Evolutionary conservation across 2,329 filamentous ascomycete species (phyloP), one percentile per base, ranked within the genome.

Genomic region (Fusarium nematophilum): DNA sequence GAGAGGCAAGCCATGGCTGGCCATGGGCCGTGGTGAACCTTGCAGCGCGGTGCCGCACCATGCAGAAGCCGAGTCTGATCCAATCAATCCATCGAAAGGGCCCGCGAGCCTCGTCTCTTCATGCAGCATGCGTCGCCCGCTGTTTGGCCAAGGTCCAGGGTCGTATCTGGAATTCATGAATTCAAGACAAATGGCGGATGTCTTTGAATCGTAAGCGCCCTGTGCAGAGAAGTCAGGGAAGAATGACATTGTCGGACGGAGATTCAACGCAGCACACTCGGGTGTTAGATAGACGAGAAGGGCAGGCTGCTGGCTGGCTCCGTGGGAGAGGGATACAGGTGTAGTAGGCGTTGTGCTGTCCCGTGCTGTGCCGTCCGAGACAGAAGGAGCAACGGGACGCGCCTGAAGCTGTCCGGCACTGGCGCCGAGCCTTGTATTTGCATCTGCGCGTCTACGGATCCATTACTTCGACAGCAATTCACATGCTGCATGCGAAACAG

Each of bases 61-160:
- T 66, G 64, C 65, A 65, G 52, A 54, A 58, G 50, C 64, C 53
- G 52, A 65, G 26, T 54, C 51, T 57, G 38, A 51, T 50, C 62
- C 59, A 64, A 64, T 62, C 61, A 62, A 62, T 29, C 51, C 58
- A 38, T 45, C 46, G 49, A 21, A 15, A 15, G 40, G 34, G 10
- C 9, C 31, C 25, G 25, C 33, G 33, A 59, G 53, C 27, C 34
- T 50, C 39, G 53, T 50, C 36, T 40, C 34, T 29, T 26, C 18
- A 42, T 59, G 45, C 50, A 6, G 21, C 21, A 21, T 21, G 21
- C 21, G 6, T 6, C 21, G 51, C 18, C n/a, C 49, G 43, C 21
- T 57, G 44, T 62, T 64, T 61, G 31, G 56, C 38, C 57, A 57
- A 64, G 56, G 21, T 40, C 25, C 52, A 34, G 49, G 42, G 48